phyloP scores from a whole-genome alignment of 2,329 filamentous ascomycete species.

The Leptographium wingfieldii region DNA sequence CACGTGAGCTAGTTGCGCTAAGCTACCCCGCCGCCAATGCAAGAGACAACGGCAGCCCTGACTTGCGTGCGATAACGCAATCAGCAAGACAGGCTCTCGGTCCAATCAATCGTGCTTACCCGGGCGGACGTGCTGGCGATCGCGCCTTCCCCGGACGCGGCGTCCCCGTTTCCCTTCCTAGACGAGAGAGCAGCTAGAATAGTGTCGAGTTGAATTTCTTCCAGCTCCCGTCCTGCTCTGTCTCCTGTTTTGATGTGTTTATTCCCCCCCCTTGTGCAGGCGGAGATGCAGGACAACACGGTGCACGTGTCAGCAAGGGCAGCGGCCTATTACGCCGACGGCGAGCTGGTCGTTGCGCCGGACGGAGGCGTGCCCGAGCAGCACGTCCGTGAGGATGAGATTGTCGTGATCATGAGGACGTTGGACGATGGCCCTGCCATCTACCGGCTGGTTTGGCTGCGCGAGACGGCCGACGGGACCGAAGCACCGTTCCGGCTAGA shows the following conservation, averaged over 20 bases:
- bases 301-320: conserved; percentile 8
- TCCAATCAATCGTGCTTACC: neutral
- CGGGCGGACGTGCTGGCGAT: neutral
- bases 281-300: conserved; percentile 8
- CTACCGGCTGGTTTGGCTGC: neutral
- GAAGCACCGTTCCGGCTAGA: conserved; percentile 11
- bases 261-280: too few relatives aligned
- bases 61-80: neutral
- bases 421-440: neutral
- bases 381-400: conserved; percentile 11
- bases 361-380: neutral
- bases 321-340: conserved; percentile 3
- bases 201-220: too few relatives aligned
- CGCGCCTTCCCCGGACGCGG: neutral
- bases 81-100: neutral
- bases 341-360: conserved; percentile 6
- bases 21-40: neutral
- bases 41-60: too few relatives aligned
- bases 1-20: neutral
- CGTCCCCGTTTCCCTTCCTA: neutral
- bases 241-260: too few relatives aligned
- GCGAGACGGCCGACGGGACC: neutral
- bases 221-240: too few relatives aligned
- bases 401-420: conserved; percentile 8
- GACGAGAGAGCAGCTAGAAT: too few relatives aligned